Evolutionary conservation across 805 yeast species (phyloP).

Genomic region (Yamadazyma olivae): DNA sequence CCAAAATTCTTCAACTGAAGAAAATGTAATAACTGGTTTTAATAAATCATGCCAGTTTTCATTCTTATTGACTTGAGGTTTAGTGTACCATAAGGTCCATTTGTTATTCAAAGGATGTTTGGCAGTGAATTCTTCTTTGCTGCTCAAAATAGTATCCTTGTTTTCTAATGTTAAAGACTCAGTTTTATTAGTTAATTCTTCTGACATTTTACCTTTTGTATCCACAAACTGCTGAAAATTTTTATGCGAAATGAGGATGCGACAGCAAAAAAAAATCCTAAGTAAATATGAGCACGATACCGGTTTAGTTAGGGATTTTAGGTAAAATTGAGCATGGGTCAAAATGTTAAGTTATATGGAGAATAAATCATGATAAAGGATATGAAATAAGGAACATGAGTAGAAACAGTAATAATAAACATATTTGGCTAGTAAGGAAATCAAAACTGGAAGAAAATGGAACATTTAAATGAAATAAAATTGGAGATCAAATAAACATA

Average conservation of each 20-base stretch:
- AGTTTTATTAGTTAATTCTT: slow-evolving; percentile 43
- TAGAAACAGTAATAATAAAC: no score
- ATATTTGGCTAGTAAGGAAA: no score
- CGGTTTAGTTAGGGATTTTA: no score
- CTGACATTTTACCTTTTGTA: slow-evolving; percentile 30
- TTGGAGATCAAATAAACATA: no score
- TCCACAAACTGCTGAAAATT: slow-evolving; percentile 9
- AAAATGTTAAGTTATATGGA: no score
- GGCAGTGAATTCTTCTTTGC: slow-evolving; percentile 62
- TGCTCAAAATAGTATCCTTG: slow-evolving; percentile 52
- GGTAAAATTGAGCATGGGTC: no score
- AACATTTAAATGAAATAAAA: no score
- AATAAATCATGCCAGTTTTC: slow-evolving; percentile 92
- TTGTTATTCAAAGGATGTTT: slow-evolving; percentile 86
- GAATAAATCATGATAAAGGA: no score
- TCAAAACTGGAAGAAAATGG: no score
- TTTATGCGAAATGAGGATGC: slow-evolving; percentile 2
- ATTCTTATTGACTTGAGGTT: slow-evolving; percentile 74
- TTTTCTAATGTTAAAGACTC: slow-evolving; percentile 42
- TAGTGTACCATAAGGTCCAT: slow-evolving; percentile 98
- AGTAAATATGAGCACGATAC: slow-evolving; percentile 5
- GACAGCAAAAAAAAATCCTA: no score
- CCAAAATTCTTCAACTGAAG: slow-evolving; percentile 99
- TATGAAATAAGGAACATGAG: no score
- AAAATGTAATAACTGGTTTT: slow-evolving; percentile 88